Percentiles rank a stretch among this genome's conserved stretches.
Conservation (phyloP, 2,329 filamentous ascomycete species). For the Xylaria digitata region DNA sequence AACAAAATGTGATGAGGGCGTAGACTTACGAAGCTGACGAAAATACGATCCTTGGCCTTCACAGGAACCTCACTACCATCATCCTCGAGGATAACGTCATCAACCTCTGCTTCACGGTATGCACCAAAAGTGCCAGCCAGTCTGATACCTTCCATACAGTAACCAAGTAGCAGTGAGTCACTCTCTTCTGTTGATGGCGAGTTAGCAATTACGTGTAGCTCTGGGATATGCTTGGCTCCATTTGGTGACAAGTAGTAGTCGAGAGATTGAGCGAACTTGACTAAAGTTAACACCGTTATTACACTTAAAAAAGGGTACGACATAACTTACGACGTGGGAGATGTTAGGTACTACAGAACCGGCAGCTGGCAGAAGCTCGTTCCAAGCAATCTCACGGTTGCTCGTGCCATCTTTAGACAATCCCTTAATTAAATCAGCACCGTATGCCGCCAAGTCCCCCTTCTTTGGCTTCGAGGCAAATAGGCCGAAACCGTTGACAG, state of each 20-base stretch:
- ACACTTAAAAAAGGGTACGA: background rate
- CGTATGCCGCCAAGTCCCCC: slow-evolving; percentile 71
- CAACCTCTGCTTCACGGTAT: slow-evolving; percentile 65
- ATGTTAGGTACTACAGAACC: slow-evolving; percentile 77
- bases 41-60: slow-evolving; percentile 68
- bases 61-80: slow-evolving; percentile 64
- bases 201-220: slow-evolving; percentile 70
- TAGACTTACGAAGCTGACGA: slow-evolving; percentile 69
- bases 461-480: slow-evolving; percentile 59
- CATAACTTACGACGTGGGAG: slow-evolving; percentile 68
- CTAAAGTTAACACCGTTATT: slow-evolving; percentile 35
- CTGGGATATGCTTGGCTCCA: slow-evolving; percentile 66
- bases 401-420: slow-evolving; percentile 72
- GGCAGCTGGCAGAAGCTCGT: slow-evolving; percentile 75
- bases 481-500: slow-evolving; percentile 44
- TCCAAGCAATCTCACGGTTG: slow-evolving; percentile 75
- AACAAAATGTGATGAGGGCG: background rate
- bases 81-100: slow-evolving; percentile 61
- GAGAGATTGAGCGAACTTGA: slow-evolving; percentile 76
- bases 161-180: slow-evolving; percentile 73
- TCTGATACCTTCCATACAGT: slow-evolving; percentile 77
- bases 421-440: slow-evolving; percentile 72
- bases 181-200: slow-evolving; percentile 65
- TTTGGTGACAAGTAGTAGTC: slow-evolving; percentile 76
- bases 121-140: slow-evolving; percentile 72